Percentiles rank a stretch among this genome's conserved stretches.
phyloP scores from a whole-genome alignment of 768 basidiomycete species.

The Rhodotorula diobovata region DNA sequence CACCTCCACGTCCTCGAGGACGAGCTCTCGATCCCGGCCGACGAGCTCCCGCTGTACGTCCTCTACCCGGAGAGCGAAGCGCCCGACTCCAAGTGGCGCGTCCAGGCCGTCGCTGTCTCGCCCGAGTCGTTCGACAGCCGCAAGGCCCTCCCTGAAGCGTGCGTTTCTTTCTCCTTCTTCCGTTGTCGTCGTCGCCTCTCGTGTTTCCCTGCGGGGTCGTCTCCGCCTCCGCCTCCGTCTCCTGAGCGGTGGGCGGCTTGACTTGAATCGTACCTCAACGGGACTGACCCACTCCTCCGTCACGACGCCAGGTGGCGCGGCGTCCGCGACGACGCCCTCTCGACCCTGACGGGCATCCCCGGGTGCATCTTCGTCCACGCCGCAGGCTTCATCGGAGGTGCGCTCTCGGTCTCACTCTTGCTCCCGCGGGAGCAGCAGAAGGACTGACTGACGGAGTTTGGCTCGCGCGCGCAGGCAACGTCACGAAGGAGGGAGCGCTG shows the following conservation, averaged over 20 bases:
- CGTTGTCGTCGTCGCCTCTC: too few species aligned
- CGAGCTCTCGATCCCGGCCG: conserved; percentile 53
- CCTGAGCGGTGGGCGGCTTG: too few species aligned
- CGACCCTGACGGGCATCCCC: conserved; percentile 65
- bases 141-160: conserved; percentile 79
- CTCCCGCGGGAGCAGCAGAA: too few species aligned
- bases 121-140: conserved; percentile 83
- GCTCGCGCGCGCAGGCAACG: conserved; percentile 60
- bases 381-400: conserved; percentile 92
- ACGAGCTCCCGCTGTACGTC: conserved; percentile 68
- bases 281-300: too few species aligned
- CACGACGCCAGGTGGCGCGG: conserved; percentile 66
- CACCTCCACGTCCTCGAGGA: conserved; percentile 84
- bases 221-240: too few species aligned
- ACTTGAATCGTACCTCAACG: too few species aligned
- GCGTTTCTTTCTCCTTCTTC: conserved; percentile 36
- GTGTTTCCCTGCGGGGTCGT: background rate
- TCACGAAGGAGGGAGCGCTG: conserved; percentile 82
- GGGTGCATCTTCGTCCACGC: conserved; percentile 91
- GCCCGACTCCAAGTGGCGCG: conserved; percentile 61
- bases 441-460: background rate
- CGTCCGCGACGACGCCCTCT: conserved; percentile 74
- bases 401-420: conserved; percentile 39
- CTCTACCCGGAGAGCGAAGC: conserved; percentile 70
- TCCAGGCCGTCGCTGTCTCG: conserved; percentile 82